A percentile compares a stretch with the other conserved stretches of the same genome.
Conservation (phyloP, 1,139 yeast species). For the Geotrichum candidum region DNA sequence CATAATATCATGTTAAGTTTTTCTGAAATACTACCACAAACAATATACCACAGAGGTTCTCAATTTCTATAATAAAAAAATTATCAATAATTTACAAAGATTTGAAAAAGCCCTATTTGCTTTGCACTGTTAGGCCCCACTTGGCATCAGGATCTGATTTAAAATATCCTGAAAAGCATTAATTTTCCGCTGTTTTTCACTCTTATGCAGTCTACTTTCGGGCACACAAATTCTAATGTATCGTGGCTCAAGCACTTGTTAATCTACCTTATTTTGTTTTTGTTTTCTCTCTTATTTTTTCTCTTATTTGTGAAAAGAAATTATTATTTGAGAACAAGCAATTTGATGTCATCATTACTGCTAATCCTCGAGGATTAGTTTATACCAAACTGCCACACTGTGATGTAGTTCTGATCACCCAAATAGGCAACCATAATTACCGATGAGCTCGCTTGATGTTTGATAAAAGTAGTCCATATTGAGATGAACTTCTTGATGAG, state of each 20-base stretch:
- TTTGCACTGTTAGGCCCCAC: neutral
- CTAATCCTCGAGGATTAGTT: neutral
- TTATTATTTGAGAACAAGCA: neutral
- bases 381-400: neutral
- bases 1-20: too few relatives aligned
- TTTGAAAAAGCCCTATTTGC: too few relatives aligned
- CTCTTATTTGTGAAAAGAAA: neutral
- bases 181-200: neutral
- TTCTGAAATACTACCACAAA: too few relatives aligned
- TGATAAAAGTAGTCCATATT: neutral
- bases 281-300: too few relatives aligned
- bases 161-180: neutral
- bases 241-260: neutral
- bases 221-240: neutral
- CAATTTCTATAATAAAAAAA: too few relatives aligned
- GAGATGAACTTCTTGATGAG: neutral
- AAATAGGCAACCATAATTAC: neutral
- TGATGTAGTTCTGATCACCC: neutral
- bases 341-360: neutral
- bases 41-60: too few relatives aligned
- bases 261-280: too few relatives aligned
- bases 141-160: neutral
- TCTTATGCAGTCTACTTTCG: neutral
- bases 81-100: too few relatives aligned
- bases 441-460: neutral